Evolutionary conservation across 1,139 yeast genomes (phyloP).

Genomic region (Yueomyces sp.): DNA sequence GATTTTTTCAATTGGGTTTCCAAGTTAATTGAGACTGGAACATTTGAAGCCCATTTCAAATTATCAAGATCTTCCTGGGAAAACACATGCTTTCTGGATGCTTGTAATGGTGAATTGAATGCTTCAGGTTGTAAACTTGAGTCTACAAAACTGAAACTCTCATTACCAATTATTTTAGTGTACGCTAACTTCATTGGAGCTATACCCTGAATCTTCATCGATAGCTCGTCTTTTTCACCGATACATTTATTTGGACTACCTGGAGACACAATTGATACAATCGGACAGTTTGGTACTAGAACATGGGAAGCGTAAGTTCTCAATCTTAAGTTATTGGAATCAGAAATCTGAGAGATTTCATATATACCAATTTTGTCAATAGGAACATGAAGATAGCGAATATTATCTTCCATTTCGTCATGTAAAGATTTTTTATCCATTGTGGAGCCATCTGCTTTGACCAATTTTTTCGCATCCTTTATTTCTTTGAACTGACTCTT

Average conservation of each 20-base stretch:
- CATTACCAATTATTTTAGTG: slow-evolving; percentile 41
- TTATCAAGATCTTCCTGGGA: slow-evolving; percentile 26
- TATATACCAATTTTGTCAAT: slow-evolving; percentile 62
- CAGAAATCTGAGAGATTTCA: slow-evolving; percentile 51
- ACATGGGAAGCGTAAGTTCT: slow-evolving; percentile 54
- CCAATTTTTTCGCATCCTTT: slow-evolving; percentile 27
- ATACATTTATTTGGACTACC: slow-evolving; percentile 45
- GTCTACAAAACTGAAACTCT: slow-evolving; percentile 31
- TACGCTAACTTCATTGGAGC: slow-evolving; percentile 62
- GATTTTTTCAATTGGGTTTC: slow-evolving; percentile 35
- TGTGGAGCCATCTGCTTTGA: slow-evolving; percentile 22
- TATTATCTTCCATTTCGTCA: slow-evolving; percentile 6
- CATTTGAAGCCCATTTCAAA: slow-evolving; percentile 41
- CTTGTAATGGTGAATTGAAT: slow-evolving; percentile 27
- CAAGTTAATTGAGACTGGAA: slow-evolving; percentile 35
- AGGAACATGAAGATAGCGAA: slow-evolving; percentile 41
- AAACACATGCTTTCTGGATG: slow-evolving; percentile 13
- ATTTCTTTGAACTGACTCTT: slow-evolving; percentile 40
- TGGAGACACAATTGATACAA: slow-evolving; percentile 31
- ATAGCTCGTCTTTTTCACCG: slow-evolving; percentile 44
- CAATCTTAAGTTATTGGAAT: slow-evolving; percentile 49
- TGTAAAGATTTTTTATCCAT: slow-evolving; percentile 13
- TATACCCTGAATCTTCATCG: slow-evolving; percentile 53
- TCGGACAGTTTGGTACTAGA: slow-evolving; percentile 67
- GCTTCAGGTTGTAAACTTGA: slow-evolving; percentile 37